These are phyloP conservation scores for Gossypium mustelinum DNA, from an alignment of 345 rosid genomes.

Conservation along the genomic window DNA sequence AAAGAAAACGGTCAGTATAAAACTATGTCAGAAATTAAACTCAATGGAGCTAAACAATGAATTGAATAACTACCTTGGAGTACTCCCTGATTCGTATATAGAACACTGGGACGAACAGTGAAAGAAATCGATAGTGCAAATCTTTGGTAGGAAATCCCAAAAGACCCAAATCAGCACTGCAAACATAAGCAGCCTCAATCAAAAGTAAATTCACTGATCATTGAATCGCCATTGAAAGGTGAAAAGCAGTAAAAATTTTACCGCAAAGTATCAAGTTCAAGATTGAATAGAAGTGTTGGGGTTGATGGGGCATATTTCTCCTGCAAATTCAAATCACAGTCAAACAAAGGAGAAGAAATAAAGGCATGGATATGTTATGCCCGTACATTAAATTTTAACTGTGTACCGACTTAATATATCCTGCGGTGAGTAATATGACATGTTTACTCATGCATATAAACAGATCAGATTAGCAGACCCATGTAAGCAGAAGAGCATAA, in stretches of 20 bases:
- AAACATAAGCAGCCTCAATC: constrained; percentile 24
- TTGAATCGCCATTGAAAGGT: constrained; percentile 9
- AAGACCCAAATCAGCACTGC: constrained; percentile 92
- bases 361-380: not conserved
- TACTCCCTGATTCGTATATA: constrained; percentile 85
- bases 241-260: constrained; percentile 28
- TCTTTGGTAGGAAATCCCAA: constrained; percentile 92
- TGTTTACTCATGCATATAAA: constrained; percentile 3
- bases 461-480: not conserved
- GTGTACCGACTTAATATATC: not conserved
- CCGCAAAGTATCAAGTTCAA: constrained; percentile 95
- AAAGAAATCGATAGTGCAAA: constrained; percentile 87
- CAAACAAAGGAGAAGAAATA: not conserved
- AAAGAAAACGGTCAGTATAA: constrained; percentile 26
- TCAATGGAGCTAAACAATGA: not conserved
- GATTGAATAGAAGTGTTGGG: constrained; percentile 82
- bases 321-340: constrained; percentile 42
- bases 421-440: not conserved
- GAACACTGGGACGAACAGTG: constrained; percentile 79
- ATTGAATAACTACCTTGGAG: constrained; percentile 59
- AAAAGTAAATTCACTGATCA: constrained; percentile 13
- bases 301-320: constrained; percentile 73
- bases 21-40: constrained; percentile 19
- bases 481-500: not conserved
- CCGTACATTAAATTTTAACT: not conserved